Evolutionary conservation across 2,329 filamentous ascomycete species (phyloP).

Genomic region (Venturia carpophila): DNA sequence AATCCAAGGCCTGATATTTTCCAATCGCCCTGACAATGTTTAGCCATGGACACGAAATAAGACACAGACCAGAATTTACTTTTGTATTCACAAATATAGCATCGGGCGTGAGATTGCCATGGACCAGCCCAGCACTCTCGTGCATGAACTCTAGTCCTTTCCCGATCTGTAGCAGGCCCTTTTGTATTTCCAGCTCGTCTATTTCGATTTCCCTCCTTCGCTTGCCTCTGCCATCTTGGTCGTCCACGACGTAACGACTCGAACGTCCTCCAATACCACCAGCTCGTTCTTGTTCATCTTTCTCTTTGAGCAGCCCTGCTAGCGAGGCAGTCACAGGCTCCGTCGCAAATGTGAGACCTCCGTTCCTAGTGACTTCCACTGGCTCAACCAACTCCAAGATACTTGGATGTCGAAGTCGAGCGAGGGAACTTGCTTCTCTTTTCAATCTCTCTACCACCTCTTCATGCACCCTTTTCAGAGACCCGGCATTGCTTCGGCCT

Average conservation of each 20-base stretch:
- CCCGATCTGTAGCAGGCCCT: slow-evolving; percentile 83
- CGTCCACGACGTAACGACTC: slow-evolving; percentile 74
- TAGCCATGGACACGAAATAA: slow-evolving; percentile 18
- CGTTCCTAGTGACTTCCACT: slow-evolving; percentile 85
- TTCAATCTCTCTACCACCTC: slow-evolving; percentile 87
- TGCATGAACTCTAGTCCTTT: slow-evolving; percentile 94
- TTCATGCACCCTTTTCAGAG: slow-evolving; percentile 73
- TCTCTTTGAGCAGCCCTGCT: slow-evolving; percentile 71
- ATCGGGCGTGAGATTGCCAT: slow-evolving; percentile 90
- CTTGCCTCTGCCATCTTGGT: slow-evolving; percentile 60
- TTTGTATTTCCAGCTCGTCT: slow-evolving; percentile 95
- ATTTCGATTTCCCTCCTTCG: slow-evolving; percentile 76
- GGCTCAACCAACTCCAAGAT: slow-evolving; percentile 90
- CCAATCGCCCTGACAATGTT: slow-evolving; percentile 31
- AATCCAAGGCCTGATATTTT: slow-evolving; percentile 95
- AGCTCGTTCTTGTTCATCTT: slow-evolving; percentile 73
- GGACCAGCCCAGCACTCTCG: slow-evolving; percentile 87
- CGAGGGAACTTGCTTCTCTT: slow-evolving; percentile 83
- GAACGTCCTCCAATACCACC: slow-evolving; percentile 61
- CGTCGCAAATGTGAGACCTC: slow-evolving; percentile 91
- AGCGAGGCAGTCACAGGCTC: slow-evolving; percentile 88
- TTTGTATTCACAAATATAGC: slow-evolving; percentile 88
- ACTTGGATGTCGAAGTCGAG: slow-evolving; percentile 81
- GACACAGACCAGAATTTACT: slow-evolving; percentile 36
- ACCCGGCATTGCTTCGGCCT: slow-evolving; percentile 53